Conservation (phyloP, 1,284 basidiomycete genomes). For the Irpex sp. region DNA sequence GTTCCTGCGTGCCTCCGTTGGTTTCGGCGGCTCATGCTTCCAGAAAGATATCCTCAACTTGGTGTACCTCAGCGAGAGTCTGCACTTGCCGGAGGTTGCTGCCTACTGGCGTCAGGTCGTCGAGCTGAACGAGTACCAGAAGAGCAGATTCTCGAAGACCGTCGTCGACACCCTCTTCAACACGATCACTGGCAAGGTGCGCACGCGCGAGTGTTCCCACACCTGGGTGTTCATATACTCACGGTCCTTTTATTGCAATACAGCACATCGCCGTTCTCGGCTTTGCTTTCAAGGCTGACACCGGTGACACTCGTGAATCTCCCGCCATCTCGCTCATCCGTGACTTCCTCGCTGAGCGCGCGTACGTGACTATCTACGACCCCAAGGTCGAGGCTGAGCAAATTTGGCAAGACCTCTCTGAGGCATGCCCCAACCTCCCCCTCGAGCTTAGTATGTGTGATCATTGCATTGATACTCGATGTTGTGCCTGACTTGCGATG, state of each 20-base stretch:
- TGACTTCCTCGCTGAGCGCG: slow-evolving; percentile 91
- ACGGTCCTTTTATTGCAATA: neutral
- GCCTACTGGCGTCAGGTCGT: slow-evolving; percentile 97
- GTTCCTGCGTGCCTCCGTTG: slow-evolving; percentile 93
- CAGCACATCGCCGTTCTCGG: slow-evolving; percentile 96
- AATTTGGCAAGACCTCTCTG: slow-evolving; percentile 73
- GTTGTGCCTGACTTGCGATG: neutral
- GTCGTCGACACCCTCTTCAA: slow-evolving; percentile 97
- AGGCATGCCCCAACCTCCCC: slow-evolving; percentile 58
- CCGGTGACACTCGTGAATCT: slow-evolving; percentile 96
- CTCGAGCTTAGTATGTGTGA: slow-evolving; percentile 53
- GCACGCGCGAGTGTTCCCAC: slow-evolving; percentile 17
- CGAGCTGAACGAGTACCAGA: slow-evolving; percentile 96
- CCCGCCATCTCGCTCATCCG: slow-evolving; percentile 94
- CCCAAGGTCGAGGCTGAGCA: slow-evolving; percentile 77
- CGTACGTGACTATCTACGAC: slow-evolving; percentile 87
- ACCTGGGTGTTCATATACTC: neutral
- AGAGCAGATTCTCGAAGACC: slow-evolving; percentile 84
- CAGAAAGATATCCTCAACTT: slow-evolving; percentile 99
- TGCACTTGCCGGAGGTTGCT: slow-evolving; percentile 96
- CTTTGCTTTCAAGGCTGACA: slow-evolving; percentile 96
- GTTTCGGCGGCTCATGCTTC: slow-evolving; percentile 99
- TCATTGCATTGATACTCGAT: neutral
- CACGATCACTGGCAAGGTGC: slow-evolving; percentile 90
- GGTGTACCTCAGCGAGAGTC: slow-evolving; percentile 92